phyloP scores from a whole-genome alignment of 495 filamentous ascomycete genomes.

The Stereocaulon alpinum region DNA sequence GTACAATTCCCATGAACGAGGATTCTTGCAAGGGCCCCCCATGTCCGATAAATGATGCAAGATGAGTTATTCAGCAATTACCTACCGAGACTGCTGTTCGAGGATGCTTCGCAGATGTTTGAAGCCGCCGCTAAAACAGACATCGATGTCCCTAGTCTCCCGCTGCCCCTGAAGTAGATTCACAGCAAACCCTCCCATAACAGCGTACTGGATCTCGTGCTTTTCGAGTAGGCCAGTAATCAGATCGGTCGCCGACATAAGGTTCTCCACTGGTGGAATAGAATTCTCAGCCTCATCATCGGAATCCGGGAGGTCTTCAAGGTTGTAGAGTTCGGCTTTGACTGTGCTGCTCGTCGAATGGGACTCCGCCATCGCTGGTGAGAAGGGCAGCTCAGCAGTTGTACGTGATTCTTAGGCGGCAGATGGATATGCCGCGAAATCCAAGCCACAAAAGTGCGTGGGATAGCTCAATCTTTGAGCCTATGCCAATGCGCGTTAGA shows the following conservation, averaged over 20 bases:
- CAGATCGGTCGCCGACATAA: not conserved
- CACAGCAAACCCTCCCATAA: slow-evolving; percentile 5
- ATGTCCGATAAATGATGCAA: too few relatives aligned
- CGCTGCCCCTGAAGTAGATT: not conserved
- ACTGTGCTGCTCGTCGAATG: not conserved
- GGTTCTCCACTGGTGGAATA: not conserved
- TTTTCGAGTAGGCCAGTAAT: not conserved
- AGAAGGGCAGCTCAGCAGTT: not conserved
- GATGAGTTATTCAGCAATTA: too few relatives aligned
- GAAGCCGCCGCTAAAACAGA: not conserved
- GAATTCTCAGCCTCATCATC: not conserved
- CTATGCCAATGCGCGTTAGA: not conserved
- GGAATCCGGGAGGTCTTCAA: not conserved
- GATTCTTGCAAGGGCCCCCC: too few relatives aligned
- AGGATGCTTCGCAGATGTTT: not conserved
- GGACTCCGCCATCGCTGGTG: not conserved
- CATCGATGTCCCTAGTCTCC: not conserved
- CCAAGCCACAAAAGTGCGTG: too few relatives aligned
- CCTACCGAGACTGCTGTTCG: slow-evolving; percentile 2
- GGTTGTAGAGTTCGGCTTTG: not conserved
- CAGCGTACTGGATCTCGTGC: not conserved
- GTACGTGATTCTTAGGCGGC: too few relatives aligned
- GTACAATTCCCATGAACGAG: not conserved
- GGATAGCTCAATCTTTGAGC: too few relatives aligned
- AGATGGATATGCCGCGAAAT: too few relatives aligned